phyloP scores from a whole-genome alignment of 768 basidiomycete species.

The Auricularia sp. region DNA sequence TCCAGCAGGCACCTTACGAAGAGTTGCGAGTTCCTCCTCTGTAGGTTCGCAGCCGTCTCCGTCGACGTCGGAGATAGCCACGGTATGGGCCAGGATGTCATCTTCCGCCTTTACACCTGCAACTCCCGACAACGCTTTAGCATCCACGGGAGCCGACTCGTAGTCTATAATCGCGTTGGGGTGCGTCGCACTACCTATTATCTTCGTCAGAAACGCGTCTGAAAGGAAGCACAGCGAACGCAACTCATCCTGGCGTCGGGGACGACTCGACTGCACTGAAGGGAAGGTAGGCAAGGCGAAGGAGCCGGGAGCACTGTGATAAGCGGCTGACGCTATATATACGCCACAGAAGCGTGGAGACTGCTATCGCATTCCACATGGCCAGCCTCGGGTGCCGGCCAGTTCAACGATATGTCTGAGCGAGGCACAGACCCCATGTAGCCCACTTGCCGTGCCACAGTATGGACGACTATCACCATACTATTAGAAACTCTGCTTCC shows the following conservation, averaged over 20 bases:
- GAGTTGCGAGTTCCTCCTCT: conserved; percentile 14
- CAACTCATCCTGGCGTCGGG: not conserved
- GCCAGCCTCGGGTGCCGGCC: too few relatives aligned
- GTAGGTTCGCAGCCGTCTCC: conserved; percentile 1
- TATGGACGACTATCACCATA: too few relatives aligned
- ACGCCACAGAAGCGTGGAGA: too few relatives aligned
- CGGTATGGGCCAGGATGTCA: not conserved
- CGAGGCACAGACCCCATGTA: too few relatives aligned
- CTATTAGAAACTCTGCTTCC: too few relatives aligned
- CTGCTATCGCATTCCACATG: too few relatives aligned
- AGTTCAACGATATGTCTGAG: too few relatives aligned
- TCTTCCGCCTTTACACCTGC: not conserved
- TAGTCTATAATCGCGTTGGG: not conserved
- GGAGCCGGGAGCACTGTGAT: too few relatives aligned
- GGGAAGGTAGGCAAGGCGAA: too few relatives aligned
- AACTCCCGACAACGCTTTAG: not conserved
- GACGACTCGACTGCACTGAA: too few relatives aligned
- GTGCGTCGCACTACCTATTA: not conserved
- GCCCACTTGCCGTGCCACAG: too few relatives aligned
- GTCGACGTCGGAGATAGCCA: not conserved
- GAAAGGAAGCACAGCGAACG: not conserved
- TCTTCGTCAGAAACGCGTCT: not conserved
- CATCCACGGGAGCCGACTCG: not conserved
- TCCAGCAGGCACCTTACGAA: conserved; percentile 15
- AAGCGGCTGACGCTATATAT: too few relatives aligned